A percentile compares a stretch with the other conserved stretches of the same genome.
These are phyloP conservation scores for Backusella psychrophila DNA, from an alignment of 192 early-diverging fungal genomes.

Conservation along the genomic window DNA sequence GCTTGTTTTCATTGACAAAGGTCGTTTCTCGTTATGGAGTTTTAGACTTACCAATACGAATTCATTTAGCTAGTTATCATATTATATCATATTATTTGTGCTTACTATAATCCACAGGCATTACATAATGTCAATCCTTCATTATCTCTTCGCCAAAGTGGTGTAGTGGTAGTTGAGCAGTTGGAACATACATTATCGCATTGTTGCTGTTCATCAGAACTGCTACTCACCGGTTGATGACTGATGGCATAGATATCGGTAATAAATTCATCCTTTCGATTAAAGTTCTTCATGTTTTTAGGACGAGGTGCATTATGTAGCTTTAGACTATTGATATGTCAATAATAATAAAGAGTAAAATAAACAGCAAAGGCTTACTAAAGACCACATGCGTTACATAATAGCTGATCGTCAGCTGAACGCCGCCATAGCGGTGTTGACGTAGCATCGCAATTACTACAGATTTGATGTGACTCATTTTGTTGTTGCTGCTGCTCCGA, in stretches of 20 bases:
- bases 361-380: slow-evolving; percentile 53
- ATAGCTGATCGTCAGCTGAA: slow-evolving; percentile 76
- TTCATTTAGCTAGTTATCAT: neutral
- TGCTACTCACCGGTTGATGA: neutral
- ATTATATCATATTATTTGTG: neutral
- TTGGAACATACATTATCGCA: slow-evolving; percentile 54
- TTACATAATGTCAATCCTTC: slow-evolving; percentile 53
- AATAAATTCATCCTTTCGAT: slow-evolving; percentile 31
- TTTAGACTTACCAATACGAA: slow-evolving; percentile 17
- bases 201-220: neutral
- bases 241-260: neutral
- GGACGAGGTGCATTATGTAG: slow-evolving; percentile 86
- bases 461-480: slow-evolving; percentile 20
- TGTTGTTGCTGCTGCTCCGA: neutral
- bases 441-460: slow-evolving; percentile 76
- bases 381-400: slow-evolving; percentile 98
- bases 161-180: slow-evolving; percentile 81
- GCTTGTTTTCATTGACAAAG: slow-evolving; percentile 36
- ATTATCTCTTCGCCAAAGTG: slow-evolving; percentile 85
- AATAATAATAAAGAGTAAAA: neutral
- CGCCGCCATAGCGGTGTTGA: slow-evolving; percentile 96
- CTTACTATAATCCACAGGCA: slow-evolving; percentile 57
- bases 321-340: slow-evolving; percentile 46
- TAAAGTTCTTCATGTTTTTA: slow-evolving; percentile 68
- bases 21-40: slow-evolving; percentile 33